Evolutionary conservation across 202 grass and related monocot genomes (phyloP).

Genomic region (Zoysia matrella): DNA sequence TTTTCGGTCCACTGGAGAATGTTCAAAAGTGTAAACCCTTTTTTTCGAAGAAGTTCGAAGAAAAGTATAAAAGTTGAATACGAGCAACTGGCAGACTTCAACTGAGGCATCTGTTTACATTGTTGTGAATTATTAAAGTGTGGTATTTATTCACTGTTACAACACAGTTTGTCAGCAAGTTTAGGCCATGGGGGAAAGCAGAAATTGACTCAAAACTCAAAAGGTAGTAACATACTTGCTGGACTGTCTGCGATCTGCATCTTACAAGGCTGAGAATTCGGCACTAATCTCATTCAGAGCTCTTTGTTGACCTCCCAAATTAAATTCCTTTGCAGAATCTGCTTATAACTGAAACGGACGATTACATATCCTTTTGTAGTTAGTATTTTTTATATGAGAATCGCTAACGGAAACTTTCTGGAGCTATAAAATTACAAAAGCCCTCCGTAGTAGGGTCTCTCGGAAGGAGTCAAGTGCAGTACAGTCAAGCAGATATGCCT

Average conservation of each 20-base stretch:
- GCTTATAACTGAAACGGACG: too few species aligned
- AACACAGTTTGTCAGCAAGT: neutral
- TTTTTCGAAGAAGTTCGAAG: too few species aligned
- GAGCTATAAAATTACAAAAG: too few species aligned
- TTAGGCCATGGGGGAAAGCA: neutral
- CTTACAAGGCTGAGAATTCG: too few species aligned
- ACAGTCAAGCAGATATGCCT: slow-evolving; percentile 18
- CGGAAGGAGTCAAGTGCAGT: neutral
- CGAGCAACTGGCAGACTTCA: neutral
- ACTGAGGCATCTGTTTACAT: neutral
- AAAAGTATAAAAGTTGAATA: neutral
- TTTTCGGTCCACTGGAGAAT: neutral
- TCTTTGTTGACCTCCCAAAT: too few species aligned
- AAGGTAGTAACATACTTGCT: neutral
- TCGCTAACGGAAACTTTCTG: too few species aligned
- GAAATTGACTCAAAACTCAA: neutral
- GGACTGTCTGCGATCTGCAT: neutral
- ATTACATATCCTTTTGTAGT: too few species aligned
- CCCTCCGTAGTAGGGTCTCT: too few species aligned
- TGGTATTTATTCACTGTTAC: too few species aligned
- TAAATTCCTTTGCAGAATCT: too few species aligned
- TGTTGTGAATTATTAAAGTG: neutral
- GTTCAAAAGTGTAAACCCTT: neutral
- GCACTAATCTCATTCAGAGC: too few species aligned
- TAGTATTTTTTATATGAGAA: too few species aligned